Percentiles rank a stretch among this genome's conserved stretches.
Evolutionary conservation across 805 yeast species (phyloP).

Genomic region (Ogataea minuta): DNA sequence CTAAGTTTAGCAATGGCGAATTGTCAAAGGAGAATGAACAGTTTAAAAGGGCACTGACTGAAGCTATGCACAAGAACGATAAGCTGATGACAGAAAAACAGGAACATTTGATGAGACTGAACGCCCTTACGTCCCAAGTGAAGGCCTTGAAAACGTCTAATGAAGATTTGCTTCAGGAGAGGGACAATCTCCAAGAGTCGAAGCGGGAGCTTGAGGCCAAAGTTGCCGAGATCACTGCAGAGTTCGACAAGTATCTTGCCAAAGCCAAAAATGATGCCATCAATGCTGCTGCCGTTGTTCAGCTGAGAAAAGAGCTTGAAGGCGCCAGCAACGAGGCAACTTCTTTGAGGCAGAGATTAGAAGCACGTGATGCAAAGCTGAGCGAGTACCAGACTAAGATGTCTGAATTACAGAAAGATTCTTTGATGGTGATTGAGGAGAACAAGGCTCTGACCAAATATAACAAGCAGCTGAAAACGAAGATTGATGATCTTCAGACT

Average conservation of each 20-base stretch:
- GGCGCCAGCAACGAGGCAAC: conserved; percentile 33
- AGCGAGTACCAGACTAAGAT: conserved; percentile 26
- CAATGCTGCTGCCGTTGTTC: conserved; percentile 31
- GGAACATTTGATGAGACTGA: conserved; percentile 45
- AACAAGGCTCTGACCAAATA: conserved; percentile 59
- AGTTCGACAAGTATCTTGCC: conserved; percentile 38
- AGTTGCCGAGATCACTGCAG: conserved; percentile 40
- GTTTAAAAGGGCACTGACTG: conserved; percentile 39
- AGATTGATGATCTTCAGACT: conserved; percentile 45
- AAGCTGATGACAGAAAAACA: conserved; percentile 40
- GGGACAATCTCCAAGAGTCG: conserved; percentile 56
- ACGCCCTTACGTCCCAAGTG: conserved; percentile 50
- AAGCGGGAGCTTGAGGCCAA: conserved; percentile 46
- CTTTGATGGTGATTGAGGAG: conserved; percentile 60
- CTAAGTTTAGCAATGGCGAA: conserved; percentile 39
- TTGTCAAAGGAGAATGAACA: conserved; percentile 42
- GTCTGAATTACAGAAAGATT: conserved; percentile 48
- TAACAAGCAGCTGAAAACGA: conserved; percentile 48
- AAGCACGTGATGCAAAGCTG: conserved; percentile 21
- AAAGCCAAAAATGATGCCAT: conserved; percentile 33
- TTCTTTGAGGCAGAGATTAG: conserved; percentile 31
- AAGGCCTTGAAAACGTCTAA: conserved; percentile 55
- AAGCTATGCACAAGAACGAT: conserved; percentile 44
- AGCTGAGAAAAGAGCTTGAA: conserved; percentile 36
- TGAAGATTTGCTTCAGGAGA: conserved; percentile 59